phyloP scores from a whole-genome alignment of 2,329 filamentous ascomycete genomes.

The Penicillium sp. region DNA sequence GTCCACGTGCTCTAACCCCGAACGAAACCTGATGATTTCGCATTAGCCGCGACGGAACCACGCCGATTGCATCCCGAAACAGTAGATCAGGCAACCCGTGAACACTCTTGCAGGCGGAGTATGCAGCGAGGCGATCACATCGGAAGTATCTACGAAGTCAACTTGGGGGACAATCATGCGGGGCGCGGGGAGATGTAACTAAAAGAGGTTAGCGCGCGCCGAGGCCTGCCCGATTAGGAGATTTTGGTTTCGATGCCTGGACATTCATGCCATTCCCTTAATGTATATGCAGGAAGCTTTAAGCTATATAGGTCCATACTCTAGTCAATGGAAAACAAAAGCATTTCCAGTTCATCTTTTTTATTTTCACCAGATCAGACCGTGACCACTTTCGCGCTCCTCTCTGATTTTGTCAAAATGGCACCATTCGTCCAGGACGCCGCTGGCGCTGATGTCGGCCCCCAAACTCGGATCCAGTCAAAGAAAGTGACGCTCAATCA shows the following conservation, averaged over 20 bases:
- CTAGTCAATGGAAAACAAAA: not conserved
- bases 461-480: not conserved
- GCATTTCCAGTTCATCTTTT: not conserved
- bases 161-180: not conserved
- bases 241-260: not conserved
- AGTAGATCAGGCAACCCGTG: too few relatives aligned
- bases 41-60: too few relatives aligned
- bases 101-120: too few relatives aligned
- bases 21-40: too few relatives aligned
- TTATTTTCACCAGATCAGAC: not conserved
- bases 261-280: too few relatives aligned
- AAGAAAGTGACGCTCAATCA: conserved; percentile 7
- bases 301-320: not conserved
- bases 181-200: not conserved
- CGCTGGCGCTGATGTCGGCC: not conserved
- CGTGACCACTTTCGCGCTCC: not conserved
- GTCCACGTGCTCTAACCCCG: too few relatives aligned
- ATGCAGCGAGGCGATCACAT: too few relatives aligned
- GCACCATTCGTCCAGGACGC: conserved; percentile 10
- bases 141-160: too few relatives aligned
- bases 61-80: too few relatives aligned
- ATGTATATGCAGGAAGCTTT: not conserved
- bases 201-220: conserved; percentile 1
- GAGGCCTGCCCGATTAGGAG: conserved; percentile 1
- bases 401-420: conserved; percentile 2